Evolutionary conservation across 169 alveolate species (phyloP), one percentile per base, ranked within the genome.

Genomic region (Cryptosporidium xiaoi): DNA sequence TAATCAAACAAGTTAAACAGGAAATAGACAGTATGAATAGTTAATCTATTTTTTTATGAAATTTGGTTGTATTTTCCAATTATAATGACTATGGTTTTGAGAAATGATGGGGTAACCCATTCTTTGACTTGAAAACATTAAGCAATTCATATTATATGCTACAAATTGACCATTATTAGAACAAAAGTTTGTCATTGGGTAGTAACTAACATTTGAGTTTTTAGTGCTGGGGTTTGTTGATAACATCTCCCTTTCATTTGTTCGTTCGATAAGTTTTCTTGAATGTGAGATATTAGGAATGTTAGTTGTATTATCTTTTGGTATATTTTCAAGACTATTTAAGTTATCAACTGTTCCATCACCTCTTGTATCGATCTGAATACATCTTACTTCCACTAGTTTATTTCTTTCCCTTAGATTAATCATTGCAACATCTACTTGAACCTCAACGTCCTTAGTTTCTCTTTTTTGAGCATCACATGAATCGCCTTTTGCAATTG

Each of bases 21-120:
- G 87, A 77, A 33, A 60, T 77, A 56, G 87, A 77, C 29, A 62
- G 31, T n/a, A 18, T 77, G 44, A 29, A 77, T 46, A 7, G 67
- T 62, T 62, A 1, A 62, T 27, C 18, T 15, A 27, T 34, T 62
- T 62, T 33, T 40, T 40, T 40, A 8, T 40, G 1, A 40, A 40
- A 8, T 8, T 40, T 6, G 48, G 48, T 6, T 6, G 10, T 40
- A 40, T 40, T 0, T 40, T 40, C 48, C 48, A 40, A 8, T 40
- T 40, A 40, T 40, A 40, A 40, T 40, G 10, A 40, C 48, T 40
- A 8, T 40, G 48, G 10, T 8, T 40, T 40, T 40, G 48, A 40
- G 48, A 8, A 40, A 40, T 40, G 48, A 40, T 40, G 13, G 48
- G 48, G 10, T 40, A 40, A 0, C 48, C 48, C 48, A 40, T 8